Conservation (phyloP, 768 basidiomycete genomes). For the Lactarius quietus region DNA sequence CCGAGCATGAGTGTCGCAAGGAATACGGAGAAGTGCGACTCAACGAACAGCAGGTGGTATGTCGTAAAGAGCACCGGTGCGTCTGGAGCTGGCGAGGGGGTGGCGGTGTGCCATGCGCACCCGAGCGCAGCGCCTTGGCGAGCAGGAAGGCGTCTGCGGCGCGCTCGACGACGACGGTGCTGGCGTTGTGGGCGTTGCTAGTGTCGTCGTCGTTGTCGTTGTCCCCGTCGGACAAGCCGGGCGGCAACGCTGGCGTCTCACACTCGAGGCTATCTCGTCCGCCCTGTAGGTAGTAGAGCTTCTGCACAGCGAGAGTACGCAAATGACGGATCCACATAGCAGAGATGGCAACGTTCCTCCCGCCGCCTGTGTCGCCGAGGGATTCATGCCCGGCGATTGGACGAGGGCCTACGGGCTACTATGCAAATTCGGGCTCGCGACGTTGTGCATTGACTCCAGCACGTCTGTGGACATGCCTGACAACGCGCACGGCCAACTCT, state of each 20-base stretch:
- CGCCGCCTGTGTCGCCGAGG: constrained; percentile 51
- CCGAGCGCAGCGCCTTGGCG: constrained; percentile 64
- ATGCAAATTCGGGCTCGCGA: constrained; percentile 35
- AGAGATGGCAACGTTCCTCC: constrained; percentile 81
- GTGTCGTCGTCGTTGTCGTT: constrained; percentile 26
- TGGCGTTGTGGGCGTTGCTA: not conserved
- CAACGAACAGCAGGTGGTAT: constrained; percentile 86
- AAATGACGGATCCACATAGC: constrained; percentile 79
- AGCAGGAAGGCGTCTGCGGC: constrained; percentile 67
- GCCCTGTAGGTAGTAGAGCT: constrained; percentile 81
- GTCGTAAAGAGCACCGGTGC: constrained; percentile 72
- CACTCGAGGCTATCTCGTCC: constrained; percentile 89
- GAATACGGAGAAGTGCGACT: constrained; percentile 79
- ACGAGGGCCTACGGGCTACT: constrained; percentile 58
- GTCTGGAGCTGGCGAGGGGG: constrained; percentile 37
- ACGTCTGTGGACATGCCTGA: constrained; percentile 78
- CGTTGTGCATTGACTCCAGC: constrained; percentile 59
- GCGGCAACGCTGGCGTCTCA: constrained; percentile 39
- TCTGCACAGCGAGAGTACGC: constrained; percentile 79
- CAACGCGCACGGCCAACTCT: constrained; percentile 81
- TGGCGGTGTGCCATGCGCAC: constrained; percentile 41
- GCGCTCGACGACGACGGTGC: constrained; percentile 46
- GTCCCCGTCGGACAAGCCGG: constrained; percentile 4
- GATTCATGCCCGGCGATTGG: constrained; percentile 61
- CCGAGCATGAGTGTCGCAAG: constrained; percentile 75